Evolutionary conservation across 1,139 yeast species (phyloP).

Genomic region (Yamadazyma spencermartinsiae): DNA sequence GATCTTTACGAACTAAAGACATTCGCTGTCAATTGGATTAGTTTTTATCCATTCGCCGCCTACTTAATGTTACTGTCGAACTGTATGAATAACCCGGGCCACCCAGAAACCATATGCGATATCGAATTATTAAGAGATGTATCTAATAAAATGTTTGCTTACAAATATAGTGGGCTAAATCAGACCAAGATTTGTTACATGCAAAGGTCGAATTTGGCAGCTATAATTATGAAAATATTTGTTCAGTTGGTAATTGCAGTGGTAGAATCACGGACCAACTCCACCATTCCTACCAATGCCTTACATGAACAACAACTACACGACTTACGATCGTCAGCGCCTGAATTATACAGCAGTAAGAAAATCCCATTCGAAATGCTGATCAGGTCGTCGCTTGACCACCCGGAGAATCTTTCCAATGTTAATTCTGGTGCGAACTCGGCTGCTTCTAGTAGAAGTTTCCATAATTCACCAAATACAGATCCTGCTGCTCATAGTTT

Average conservation of each 20-base stretch:
- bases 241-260: slow-evolving; percentile 22
- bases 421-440: slow-evolving; percentile 2
- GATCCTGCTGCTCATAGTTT: slow-evolving; percentile 1
- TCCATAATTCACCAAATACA: slow-evolving; percentile 1
- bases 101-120: slow-evolving; percentile 31
- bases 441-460: neutral
- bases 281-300: neutral
- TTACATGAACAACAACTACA: slow-evolving; percentile 9
- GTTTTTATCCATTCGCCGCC: slow-evolving; percentile 38
- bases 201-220: slow-evolving; percentile 17
- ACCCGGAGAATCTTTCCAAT: slow-evolving; percentile 6
- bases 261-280: slow-evolving; percentile 11
- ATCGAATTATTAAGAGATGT: slow-evolving; percentile 29
- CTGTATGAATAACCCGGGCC: slow-evolving; percentile 32
- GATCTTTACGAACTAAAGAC: slow-evolving; percentile 18
- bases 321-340: slow-evolving; percentile 10
- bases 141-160: slow-evolving; percentile 19
- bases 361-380: slow-evolving; percentile 4
- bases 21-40: slow-evolving; percentile 32
- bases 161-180: slow-evolving; percentile 1
- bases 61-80: slow-evolving; percentile 33
- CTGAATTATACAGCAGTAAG: slow-evolving; percentile 12
- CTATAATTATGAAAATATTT: slow-evolving; percentile 22
- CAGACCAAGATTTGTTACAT: neutral
- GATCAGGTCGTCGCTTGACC: slow-evolving; percentile 9